Conservation (phyloP, 176 grass and related monocot genomes). For the Urochloa ruziziensis region DNA sequence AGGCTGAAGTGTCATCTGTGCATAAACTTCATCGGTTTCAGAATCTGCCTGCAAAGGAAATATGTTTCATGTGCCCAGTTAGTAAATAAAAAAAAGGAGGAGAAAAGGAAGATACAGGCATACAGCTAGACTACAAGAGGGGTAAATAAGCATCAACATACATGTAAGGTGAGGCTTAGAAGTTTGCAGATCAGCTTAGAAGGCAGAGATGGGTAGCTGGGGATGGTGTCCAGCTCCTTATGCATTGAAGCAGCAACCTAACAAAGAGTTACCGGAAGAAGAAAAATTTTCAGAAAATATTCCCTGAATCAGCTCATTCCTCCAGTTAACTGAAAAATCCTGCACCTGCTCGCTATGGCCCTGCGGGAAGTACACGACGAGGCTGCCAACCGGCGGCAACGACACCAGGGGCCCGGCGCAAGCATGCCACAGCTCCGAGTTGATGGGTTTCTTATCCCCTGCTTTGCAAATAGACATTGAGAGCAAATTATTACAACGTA, state of each 20-base stretch:
- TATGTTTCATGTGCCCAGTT: not conserved
- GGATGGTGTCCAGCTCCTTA: constrained; percentile 77
- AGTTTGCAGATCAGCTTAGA: constrained; percentile 95
- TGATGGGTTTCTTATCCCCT: constrained; percentile 93
- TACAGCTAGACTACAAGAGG: no score
- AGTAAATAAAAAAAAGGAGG: not conserved
- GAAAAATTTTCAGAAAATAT: not conserved
- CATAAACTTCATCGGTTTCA: constrained; percentile 98
- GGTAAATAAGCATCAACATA: constrained; percentile 22
- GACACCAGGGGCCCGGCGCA: constrained; percentile 88
- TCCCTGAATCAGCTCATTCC: not conserved
- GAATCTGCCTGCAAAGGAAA: constrained; percentile 73
- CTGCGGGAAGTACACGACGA: constrained; percentile 97
- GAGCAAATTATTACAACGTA: not conserved
- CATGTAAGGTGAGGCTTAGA: constrained; percentile 84
- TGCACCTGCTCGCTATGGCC: constrained; percentile 95
- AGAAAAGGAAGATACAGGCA: not conserved
- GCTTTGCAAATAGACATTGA: constrained; percentile 13
- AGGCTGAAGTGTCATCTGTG: constrained; percentile 98
- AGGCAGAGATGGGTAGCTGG: constrained; percentile 86
- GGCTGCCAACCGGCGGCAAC: constrained; percentile 77
- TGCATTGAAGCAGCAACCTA: constrained; percentile 98
- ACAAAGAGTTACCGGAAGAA: not conserved
- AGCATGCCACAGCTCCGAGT: constrained; percentile 96
- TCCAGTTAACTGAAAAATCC: not conserved